Conservation (phyloP, 129 eudicot species). For the Lactuca sativa region DNA sequence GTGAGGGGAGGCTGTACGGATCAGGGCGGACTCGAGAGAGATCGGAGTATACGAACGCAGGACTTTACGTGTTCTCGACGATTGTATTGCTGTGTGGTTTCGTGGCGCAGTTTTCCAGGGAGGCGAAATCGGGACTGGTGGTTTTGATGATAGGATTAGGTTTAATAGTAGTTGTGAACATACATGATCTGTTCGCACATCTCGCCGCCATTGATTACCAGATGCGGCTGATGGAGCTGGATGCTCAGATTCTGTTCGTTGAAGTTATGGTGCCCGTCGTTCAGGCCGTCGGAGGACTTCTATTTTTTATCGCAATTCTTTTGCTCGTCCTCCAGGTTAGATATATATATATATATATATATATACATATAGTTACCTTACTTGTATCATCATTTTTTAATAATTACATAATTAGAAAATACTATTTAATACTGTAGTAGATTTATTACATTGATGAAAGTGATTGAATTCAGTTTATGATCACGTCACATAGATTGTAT, state of each 20-base stretch:
- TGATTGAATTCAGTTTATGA: too few relatives aligned
- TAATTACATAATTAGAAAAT: too few relatives aligned
- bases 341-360: too few relatives aligned
- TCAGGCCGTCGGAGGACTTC: slow-evolving; percentile 47
- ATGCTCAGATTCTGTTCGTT: slow-evolving; percentile 63
- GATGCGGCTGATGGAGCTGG: slow-evolving; percentile 47
- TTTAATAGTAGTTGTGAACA: slow-evolving; percentile 48
- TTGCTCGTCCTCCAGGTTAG: slow-evolving; percentile 67
- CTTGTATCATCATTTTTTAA: too few relatives aligned
- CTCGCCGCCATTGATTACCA: slow-evolving; percentile 64
- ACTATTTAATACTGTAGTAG: too few relatives aligned
- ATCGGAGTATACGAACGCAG: slow-evolving; percentile 77
- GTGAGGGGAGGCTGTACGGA: slow-evolving; percentile 74
- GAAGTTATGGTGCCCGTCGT: slow-evolving; percentile 72
- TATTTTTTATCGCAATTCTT: slow-evolving; percentile 49
- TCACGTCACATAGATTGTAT: too few relatives aligned
- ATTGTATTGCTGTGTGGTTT: slow-evolving; percentile 60
- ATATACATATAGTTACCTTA: too few relatives aligned
- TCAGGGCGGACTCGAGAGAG: slow-evolving; percentile 52
- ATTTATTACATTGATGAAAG: too few relatives aligned
- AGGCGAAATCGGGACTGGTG: slow-evolving; percentile 74
- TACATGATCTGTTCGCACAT: slow-evolving; percentile 81
- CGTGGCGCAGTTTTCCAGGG: slow-evolving; percentile 60
- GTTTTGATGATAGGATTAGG: slow-evolving; percentile 51
- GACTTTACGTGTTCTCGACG: slow-evolving; percentile 64